Percentiles rank a stretch among this genome's conserved stretches.
phyloP scores from a whole-genome alignment of 306 rosid species.

The Carpinus fangiana region DNA sequence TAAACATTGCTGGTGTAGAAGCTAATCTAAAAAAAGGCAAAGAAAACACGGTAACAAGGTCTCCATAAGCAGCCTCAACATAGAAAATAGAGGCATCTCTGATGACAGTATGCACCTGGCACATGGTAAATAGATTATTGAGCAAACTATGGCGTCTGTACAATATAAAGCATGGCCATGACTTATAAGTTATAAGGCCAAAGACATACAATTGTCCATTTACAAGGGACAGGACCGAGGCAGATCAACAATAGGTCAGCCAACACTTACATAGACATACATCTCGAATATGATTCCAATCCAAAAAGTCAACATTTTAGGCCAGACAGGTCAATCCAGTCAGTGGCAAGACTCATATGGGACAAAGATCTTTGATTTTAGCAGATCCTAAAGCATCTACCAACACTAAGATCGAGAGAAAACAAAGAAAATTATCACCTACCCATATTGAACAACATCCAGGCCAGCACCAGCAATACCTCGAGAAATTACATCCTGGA shows the following conservation, averaged over 20 bases:
- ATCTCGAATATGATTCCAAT: conserved; percentile 8
- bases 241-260: background rate
- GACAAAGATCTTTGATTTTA: conserved; percentile 12
- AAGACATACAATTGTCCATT: background rate
- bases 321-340: conserved; percentile 9
- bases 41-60: conserved; percentile 24
- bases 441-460: conserved; percentile 94
- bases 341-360: background rate
- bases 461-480: conserved; percentile 78
- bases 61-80: conserved; percentile 9
- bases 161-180: background rate
- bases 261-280: background rate
- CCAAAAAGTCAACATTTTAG: conserved; percentile 15
- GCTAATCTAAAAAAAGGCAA: conserved; percentile 62
- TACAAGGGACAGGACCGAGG: background rate
- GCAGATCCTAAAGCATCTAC: conserved; percentile 10
- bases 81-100: background rate
- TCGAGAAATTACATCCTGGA: conserved; percentile 84
- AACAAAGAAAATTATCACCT: conserved; percentile 32
- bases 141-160: background rate
- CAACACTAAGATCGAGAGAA: conserved; percentile 10
- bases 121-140: conserved; percentile 14
- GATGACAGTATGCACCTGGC: background rate
- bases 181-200: background rate
- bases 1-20: conserved; percentile 97